Evolutionary conservation across 1,139 yeast species (phyloP).

Genomic region (Arxiozyma slooffiae): DNA sequence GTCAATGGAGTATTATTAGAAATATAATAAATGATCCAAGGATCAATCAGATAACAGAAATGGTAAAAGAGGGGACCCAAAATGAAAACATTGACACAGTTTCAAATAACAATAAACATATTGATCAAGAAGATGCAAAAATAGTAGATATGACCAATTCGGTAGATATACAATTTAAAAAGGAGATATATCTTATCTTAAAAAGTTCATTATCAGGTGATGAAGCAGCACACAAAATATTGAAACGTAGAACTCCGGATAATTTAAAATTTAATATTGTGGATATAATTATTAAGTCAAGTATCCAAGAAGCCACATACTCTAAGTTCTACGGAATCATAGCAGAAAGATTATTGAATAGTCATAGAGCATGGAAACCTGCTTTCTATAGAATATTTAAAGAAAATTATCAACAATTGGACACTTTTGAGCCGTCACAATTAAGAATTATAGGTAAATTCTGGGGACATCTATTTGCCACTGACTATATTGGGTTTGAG

Average conservation of each 20-base stretch:
- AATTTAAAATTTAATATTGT: constrained; percentile 41
- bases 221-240: constrained; percentile 82
- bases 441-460: constrained; percentile 73
- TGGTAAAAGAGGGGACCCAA: constrained; percentile 12
- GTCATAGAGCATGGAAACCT: constrained; percentile 45
- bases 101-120: not conserved
- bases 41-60: constrained; percentile 3
- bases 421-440: constrained; percentile 61
- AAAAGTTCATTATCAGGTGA: constrained; percentile 93
- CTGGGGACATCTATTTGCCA: constrained; percentile 77
- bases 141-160: constrained; percentile 65
- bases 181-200: constrained; percentile 67
- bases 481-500: constrained; percentile 62
- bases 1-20: constrained; percentile 14
- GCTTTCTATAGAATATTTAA: constrained; percentile 47
- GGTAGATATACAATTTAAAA: constrained; percentile 53
- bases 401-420: constrained; percentile 48
- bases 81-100: not conserved
- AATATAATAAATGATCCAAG: constrained; percentile 8
- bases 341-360: constrained; percentile 54
- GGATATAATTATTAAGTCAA: constrained; percentile 72
- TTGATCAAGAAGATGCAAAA: constrained; percentile 6
- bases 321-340: constrained; percentile 78
- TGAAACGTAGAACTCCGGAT: constrained; percentile 40
- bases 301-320: constrained; percentile 81